Base-by-base conservation (phyloP, 164 flowering plant species). In the Aristolochia contorta region DNA sequence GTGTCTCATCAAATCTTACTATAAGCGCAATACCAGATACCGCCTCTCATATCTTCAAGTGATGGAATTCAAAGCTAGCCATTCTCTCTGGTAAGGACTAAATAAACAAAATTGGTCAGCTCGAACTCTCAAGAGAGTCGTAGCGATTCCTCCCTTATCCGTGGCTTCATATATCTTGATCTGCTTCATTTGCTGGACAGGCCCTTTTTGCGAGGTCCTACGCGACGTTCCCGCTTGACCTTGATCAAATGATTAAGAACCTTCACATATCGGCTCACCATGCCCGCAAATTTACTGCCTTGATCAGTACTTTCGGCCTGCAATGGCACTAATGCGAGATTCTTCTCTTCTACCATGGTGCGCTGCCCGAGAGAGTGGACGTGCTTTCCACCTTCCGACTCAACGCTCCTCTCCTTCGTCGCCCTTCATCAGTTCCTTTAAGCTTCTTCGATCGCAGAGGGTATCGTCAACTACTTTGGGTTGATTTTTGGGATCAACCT, bases 181-280 rank as follows among this genome's bases (percentile, higher is more conserved):
- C 56, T 53, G 16, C 56, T 22, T 24, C 58, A 56, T 10, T 14
- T 25, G 22, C 58, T 16, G 58, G 20, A 56, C 45, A 56, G n/a
- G 3, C 4, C 16, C 46, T 9, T 41, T 43, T 43, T 19, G 20
- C 47, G 46, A 6, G 22, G 27, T 4, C 47, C 60, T 7, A 0
- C 5, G 13, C 49, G 47, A 9, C 47, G 15, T 12, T 58, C 48
- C 16, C 60, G 60, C 60, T 58, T 41, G 10, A 43, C 21, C 49
- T 58, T 58, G 49, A 58, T 58, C 60, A 58, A 41, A 41, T 58
- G 49, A 16, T 58, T 58, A 24, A 37, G 43, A 21, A 58, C 60
- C 49, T 19, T 58, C 13, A 58, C 20, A 22, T 43, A 58, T 19
- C 60, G 60, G 21, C 60, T 43, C 60, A 58, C 25, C 49, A 58